Conservation (phyloP, 306 rosid genomes). For the Rosa chinensis region DNA sequence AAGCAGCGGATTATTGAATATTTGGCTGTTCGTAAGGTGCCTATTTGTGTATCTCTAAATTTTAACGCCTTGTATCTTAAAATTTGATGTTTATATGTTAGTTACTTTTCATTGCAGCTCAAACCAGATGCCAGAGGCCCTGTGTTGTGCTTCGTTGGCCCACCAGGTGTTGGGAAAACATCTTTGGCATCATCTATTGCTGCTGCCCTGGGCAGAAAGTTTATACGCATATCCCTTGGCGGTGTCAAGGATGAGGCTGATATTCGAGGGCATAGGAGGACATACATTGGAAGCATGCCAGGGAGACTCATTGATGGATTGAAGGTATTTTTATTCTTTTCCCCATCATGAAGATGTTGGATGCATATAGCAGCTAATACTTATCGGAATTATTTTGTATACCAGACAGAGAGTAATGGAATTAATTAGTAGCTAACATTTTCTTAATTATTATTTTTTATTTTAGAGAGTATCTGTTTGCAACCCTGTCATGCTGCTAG, state of each 20-base stretch:
- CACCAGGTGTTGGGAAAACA: conserved; percentile 98
- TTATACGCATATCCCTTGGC: conserved; percentile 91
- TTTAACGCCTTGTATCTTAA: conserved; percentile 21
- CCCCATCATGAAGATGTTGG: neutral
- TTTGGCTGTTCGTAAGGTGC: conserved; percentile 96
- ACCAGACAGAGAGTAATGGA: neutral
- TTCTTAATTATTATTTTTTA: conserved; percentile 29
- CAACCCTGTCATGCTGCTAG: conserved; percentile 94
- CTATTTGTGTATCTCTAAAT: conserved; percentile 9
- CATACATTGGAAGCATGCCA: conserved; percentile 99
- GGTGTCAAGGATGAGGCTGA: conserved; percentile 99
- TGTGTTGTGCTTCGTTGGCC: conserved; percentile 97
- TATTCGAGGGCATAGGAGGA: conserved; percentile 96
- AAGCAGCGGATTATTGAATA: conserved; percentile 95
- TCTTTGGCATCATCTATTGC: conserved; percentile 98
- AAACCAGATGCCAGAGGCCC: conserved; percentile 99
- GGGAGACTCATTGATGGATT: conserved; percentile 96
- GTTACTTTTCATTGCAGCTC: conserved; percentile 56
- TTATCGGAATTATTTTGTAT: neutral
- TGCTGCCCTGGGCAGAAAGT: conserved; percentile 84
- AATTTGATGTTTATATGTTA: conserved; percentile 35
- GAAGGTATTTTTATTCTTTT: conserved; percentile 51
- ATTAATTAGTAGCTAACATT: neutral
- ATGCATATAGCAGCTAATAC: neutral
- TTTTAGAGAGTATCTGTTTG: conserved; percentile 73